These are phyloP conservation scores for Arabidopsis hybrid DNA, from an alignment of 441 rosid genomes.

Conservation along the genomic window DNA sequence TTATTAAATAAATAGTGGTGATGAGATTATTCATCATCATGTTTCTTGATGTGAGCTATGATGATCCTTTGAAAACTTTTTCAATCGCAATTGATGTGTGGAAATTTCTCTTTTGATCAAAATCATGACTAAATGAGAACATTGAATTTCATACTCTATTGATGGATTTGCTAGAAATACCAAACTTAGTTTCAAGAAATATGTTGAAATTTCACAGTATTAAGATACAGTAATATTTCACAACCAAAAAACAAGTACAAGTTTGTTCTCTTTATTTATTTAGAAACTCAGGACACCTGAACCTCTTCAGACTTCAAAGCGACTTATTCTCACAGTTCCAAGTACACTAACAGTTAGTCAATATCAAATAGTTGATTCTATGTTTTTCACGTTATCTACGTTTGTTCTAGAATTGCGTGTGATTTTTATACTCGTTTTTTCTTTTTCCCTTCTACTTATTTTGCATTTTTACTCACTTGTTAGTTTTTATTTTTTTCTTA, in stretches of 20 bases:
- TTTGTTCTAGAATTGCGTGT: slow-evolving; percentile 38
- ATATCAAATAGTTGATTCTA: slow-evolving; percentile 39
- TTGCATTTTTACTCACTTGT: slow-evolving; percentile 12
- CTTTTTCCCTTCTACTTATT: background rate
- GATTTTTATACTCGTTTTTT: slow-evolving; percentile 11
- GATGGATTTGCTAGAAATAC: slow-evolving; percentile 28
- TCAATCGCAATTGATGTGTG: slow-evolving; percentile 44
- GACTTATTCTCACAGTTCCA: slow-evolving; percentile 25
- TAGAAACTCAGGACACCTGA: slow-evolving; percentile 1
- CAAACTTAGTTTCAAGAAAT: background rate
- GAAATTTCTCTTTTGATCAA: slow-evolving; percentile 50
- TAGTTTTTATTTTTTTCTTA: background rate
- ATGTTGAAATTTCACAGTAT: background rate
- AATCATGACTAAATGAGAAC: slow-evolving; percentile 52
- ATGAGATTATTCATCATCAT: slow-evolving; percentile 43
- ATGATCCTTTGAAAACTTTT: slow-evolving; percentile 49
- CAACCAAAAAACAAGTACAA: background rate
- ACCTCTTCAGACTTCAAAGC: slow-evolving; percentile 17
- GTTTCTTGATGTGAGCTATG: slow-evolving; percentile 43
- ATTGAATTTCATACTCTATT: slow-evolving; percentile 40
- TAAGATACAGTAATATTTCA: background rate
- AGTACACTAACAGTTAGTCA: slow-evolving; percentile 35
- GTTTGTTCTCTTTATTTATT: background rate
- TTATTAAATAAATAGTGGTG: slow-evolving; percentile 41
- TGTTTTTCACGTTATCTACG: slow-evolving; percentile 13